Conservation (phyloP, 176 grass and related monocot genomes). For the Avena atlantica region DNA sequence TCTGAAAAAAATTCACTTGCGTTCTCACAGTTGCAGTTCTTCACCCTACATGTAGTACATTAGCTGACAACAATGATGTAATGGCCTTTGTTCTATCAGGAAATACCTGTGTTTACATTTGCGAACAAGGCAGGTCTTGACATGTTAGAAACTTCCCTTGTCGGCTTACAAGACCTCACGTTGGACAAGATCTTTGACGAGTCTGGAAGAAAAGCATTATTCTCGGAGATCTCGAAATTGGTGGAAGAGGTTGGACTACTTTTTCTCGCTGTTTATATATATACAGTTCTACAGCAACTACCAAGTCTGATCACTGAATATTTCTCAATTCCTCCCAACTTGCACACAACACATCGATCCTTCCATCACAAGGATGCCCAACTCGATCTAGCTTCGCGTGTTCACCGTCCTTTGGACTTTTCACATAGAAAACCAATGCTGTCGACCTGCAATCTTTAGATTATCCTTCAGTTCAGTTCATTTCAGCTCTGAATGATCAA, state of each 20-base stretch:
- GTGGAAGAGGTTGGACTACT: constrained; percentile 74
- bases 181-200: constrained; percentile 95
- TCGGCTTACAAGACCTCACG: constrained; percentile 89
- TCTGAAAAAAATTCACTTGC: too few relatives aligned
- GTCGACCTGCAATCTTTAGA: background rate
- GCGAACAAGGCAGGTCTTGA: constrained; percentile 94
- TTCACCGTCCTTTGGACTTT: background rate
- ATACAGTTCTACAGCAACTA: background rate
- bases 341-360: too few relatives aligned
- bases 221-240: constrained; percentile 71
- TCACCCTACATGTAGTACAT: background rate
- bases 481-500: background rate
- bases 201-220: constrained; percentile 69
- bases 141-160: constrained; percentile 92
- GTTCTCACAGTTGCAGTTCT: background rate
- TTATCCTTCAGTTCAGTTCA: background rate
- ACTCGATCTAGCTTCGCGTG: too few relatives aligned
- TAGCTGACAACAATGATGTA: constrained; percentile 20
- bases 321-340: background rate
- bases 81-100: constrained; percentile 33
- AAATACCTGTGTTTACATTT: constrained; percentile 78
- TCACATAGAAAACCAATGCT: background rate
- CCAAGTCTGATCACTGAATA: background rate
- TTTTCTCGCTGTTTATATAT: background rate
- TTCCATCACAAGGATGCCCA: too few relatives aligned